These are phyloP conservation scores for Filobasidium floriforme DNA, from an alignment of 768 basidiomycete genomes.

Conservation along the genomic window DNA sequence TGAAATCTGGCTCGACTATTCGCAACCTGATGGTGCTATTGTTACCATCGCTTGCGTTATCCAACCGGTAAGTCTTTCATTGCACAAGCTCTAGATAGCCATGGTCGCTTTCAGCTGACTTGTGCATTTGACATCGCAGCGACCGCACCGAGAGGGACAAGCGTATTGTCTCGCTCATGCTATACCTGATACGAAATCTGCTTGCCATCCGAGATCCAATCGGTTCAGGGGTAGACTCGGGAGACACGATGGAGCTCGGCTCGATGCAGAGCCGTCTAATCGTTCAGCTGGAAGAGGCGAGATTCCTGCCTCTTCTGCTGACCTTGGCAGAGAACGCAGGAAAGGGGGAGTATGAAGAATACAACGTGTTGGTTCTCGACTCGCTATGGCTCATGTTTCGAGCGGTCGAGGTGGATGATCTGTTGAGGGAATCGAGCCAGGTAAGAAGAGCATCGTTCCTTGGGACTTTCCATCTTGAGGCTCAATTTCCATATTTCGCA, in stretches of 20 bases:
- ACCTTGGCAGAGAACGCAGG: constrained; percentile 75
- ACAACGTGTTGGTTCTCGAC: constrained; percentile 85
- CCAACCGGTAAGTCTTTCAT: constrained; percentile 45
- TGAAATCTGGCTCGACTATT: constrained; percentile 29
- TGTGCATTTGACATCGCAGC: constrained; percentile 25
- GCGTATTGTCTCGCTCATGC: constrained; percentile 76
- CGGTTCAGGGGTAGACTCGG: constrained; percentile 60
- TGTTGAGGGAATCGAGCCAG: constrained; percentile 42
- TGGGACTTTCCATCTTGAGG: neutral
- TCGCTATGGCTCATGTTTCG: constrained; percentile 86
- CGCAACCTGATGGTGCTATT: constrained; percentile 50
- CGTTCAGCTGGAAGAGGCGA: constrained; percentile 60
- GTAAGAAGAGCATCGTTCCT: constrained; percentile 26
- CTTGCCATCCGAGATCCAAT: constrained; percentile 83
- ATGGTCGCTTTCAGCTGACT: neutral
- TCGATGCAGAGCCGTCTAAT: constrained; percentile 63
- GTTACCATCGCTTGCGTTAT: constrained; percentile 69
- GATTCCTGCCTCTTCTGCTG: constrained; percentile 67
- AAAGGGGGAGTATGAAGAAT: constrained; percentile 71
- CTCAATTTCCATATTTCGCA: neutral
- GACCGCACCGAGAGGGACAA: constrained; percentile 72
- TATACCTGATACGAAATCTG: constrained; percentile 88
- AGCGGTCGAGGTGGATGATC: constrained; percentile 59
- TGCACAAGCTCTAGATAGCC: neutral
- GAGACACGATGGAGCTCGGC: constrained; percentile 71